A percentile compares a stretch with the other conserved stretches of the same genome.
Evolutionary conservation across 202 grass and related monocot species (phyloP).

Genomic region (Zizania palustris): DNA sequence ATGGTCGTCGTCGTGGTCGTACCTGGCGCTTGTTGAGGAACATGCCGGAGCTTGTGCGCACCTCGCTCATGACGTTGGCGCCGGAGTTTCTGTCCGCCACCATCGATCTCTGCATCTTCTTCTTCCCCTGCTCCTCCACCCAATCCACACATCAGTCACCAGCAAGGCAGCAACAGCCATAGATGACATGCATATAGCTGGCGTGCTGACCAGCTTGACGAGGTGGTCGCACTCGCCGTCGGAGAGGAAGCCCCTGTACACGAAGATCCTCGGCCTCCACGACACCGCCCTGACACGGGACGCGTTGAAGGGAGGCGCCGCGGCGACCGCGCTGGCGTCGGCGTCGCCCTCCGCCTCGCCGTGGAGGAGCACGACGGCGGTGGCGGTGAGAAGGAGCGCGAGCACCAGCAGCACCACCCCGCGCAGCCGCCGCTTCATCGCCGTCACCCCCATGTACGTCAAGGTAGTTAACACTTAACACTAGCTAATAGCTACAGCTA

Average conservation of each 20-base stretch:
- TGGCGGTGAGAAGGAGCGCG: conserved; percentile 15
- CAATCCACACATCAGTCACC: too few species aligned
- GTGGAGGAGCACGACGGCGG: conserved; percentile 34
- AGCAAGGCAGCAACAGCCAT: too few species aligned
- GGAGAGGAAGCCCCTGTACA: conserved; percentile 71
- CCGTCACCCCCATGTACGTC: not conserved
- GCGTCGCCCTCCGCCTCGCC: not conserved
- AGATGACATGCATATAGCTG: too few species aligned
- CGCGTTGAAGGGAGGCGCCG: conserved; percentile 44
- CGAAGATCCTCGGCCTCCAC: conserved; percentile 68
- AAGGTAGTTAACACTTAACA: not conserved
- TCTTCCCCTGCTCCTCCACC: conserved; percentile 41
- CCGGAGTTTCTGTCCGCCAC: conserved; percentile 64
- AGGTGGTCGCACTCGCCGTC: conserved; percentile 69
- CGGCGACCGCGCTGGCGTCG: not conserved
- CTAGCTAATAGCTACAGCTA: too few species aligned
- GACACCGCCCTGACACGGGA: conserved; percentile 59
- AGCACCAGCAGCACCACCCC: conserved; percentile 17
- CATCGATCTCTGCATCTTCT: conserved; percentile 51
- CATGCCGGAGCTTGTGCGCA: conserved; percentile 68
- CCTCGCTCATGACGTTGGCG: conserved; percentile 45
- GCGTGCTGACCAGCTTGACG: conserved; percentile 47
- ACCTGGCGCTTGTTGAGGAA: conserved; percentile 70
- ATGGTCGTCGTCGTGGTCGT: not conserved
- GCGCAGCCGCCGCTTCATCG: conserved; percentile 7